These are phyloP conservation scores for Rhizoclosmatium hyalinum DNA, from an alignment of 371 early-diverging fungal genomes.

Conservation along the genomic window DNA sequence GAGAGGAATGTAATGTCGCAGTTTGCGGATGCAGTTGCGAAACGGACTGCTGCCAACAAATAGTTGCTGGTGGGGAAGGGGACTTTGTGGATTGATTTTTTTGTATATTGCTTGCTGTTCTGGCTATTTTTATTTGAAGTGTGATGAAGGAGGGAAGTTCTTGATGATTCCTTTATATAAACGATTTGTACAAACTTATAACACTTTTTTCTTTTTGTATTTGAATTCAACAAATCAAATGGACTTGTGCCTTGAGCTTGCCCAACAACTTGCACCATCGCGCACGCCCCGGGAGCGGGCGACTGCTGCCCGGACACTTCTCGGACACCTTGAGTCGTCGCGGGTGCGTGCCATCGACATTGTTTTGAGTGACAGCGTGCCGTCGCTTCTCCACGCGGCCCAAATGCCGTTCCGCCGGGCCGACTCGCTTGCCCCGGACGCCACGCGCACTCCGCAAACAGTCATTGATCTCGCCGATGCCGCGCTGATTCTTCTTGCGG, in stretches of 20 bases:
- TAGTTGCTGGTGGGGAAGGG: background rate
- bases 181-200: background rate
- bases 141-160: too few species aligned
- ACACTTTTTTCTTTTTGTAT: constrained; percentile 11
- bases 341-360: constrained; percentile 34
- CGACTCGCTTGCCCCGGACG: constrained; percentile 28
- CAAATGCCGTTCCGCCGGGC: constrained; percentile 30
- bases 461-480: constrained; percentile 39
- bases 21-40: constrained; percentile 37
- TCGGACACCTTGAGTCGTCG: constrained; percentile 8
- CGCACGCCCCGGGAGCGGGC: constrained; percentile 29
- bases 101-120: constrained; percentile 10
- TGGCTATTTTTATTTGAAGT: background rate
- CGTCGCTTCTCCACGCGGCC: constrained; percentile 37
- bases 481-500: constrained; percentile 28
- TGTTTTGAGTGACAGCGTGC: constrained; percentile 32
- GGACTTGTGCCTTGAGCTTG: constrained; percentile 20
- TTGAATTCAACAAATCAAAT: constrained; percentile 3
- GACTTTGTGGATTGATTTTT: background rate
- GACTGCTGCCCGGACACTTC: constrained; percentile 15
- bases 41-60: constrained; percentile 1
- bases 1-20: constrained; percentile 29
- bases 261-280: constrained; percentile 18
- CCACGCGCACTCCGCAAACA: constrained; percentile 18
- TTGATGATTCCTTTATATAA: background rate